phyloP scores from a whole-genome alignment of 23 red algal species.

The Agarophyton chilense region DNA sequence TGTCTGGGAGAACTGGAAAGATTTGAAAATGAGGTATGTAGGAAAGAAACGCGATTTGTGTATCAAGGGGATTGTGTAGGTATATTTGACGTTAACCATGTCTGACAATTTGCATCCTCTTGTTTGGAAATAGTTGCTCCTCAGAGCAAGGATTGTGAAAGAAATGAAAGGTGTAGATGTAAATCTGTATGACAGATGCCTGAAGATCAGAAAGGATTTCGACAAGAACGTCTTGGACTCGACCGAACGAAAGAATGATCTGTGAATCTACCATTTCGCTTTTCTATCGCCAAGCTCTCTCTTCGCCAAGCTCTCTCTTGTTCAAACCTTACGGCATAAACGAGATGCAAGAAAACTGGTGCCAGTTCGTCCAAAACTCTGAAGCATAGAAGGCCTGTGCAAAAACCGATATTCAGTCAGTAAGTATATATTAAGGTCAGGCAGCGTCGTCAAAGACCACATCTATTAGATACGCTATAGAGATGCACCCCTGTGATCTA shows the following conservation, averaged over 20 bases:
- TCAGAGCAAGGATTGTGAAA: constrained; percentile 21
- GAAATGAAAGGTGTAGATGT: constrained; percentile 48
- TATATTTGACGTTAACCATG: not conserved
- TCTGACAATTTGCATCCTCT: not conserved
- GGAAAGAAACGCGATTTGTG: no score
- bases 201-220: constrained; percentile 47
- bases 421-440: constrained; percentile 24
- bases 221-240: constrained; percentile 18
- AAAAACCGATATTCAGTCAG: constrained; percentile 18
- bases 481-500: not conserved
- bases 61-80: no score
- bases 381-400: not conserved
- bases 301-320: no score
- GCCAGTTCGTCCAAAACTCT: no score
- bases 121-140: constrained; percentile 20
- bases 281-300: no score
- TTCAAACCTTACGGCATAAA: no score
- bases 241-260: not conserved
- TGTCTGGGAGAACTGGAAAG: constrained; percentile 47
- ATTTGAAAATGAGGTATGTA: constrained; percentile 36
- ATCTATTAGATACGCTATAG: not conserved
- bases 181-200: constrained; percentile 43
- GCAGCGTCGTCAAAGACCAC: not conserved
- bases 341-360: no score
- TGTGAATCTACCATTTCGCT: no score